A percentile compares a stretch with the other conserved stretches of the same genome.
phyloP scores from a whole-genome alignment of 495 filamentous ascomycete genomes.

The Trichoderma reesei region DNA sequence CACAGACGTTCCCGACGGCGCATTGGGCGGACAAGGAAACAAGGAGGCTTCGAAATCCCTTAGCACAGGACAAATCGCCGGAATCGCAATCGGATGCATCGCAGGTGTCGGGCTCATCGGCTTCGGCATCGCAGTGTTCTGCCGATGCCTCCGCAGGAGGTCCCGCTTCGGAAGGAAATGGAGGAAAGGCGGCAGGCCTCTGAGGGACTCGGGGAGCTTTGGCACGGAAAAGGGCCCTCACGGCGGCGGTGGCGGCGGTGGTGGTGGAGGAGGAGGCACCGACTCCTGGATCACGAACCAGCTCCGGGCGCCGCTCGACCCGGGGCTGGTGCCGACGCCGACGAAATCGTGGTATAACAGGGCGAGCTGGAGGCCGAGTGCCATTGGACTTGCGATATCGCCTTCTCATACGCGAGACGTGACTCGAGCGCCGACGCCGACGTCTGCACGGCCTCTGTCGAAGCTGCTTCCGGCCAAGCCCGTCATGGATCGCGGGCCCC shows the following conservation, averaged over 20 bases:
- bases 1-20: slow-evolving; percentile 7
- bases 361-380: slow-evolving; percentile 17
- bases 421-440: background rate
- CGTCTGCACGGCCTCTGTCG: slow-evolving; percentile 8
- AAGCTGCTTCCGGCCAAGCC: slow-evolving; percentile 23
- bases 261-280: background rate
- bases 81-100: background rate
- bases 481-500: slow-evolving; percentile 15
- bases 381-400: slow-evolving; percentile 34
- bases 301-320: slow-evolving; percentile 17
- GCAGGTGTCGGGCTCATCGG: background rate
- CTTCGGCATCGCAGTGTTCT: background rate
- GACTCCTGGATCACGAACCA: slow-evolving; percentile 10
- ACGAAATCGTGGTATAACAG: slow-evolving; percentile 13
- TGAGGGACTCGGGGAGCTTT: background rate
- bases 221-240: background rate
- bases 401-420: slow-evolving; percentile 15
- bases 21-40: background rate
- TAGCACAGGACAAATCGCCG: background rate
- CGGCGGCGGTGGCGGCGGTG: background rate
- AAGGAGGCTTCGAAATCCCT: background rate
- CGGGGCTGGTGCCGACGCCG: slow-evolving; percentile 17
- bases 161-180: background rate
- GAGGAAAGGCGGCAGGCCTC: background rate
- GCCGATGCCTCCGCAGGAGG: background rate